These are phyloP conservation scores for Phoenix dactylifera DNA, from an alignment of 176 grass and related monocot genomes.

Conservation along the genomic window DNA sequence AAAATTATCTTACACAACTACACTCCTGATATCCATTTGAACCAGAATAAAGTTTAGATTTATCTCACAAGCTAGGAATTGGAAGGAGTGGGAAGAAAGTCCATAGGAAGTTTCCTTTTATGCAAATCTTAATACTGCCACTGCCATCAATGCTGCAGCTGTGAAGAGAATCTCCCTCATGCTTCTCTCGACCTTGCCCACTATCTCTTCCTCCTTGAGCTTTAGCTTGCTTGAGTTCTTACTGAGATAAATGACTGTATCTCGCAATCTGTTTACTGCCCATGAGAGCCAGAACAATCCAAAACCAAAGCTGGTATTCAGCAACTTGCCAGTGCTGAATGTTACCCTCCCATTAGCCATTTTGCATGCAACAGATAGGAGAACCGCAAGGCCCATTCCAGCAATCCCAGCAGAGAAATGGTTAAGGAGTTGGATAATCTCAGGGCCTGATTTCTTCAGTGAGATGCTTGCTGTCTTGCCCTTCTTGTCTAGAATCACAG, in stretches of 20 bases:
- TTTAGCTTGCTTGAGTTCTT: constrained; percentile 34
- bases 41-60: no score
- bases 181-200: constrained; percentile 40
- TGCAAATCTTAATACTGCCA: constrained; percentile 64
- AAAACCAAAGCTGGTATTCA: constrained; percentile 69
- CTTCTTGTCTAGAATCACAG: constrained; percentile 67
- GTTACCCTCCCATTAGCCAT: constrained; percentile 38
- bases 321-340: constrained; percentile 38
- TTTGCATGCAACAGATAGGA: constrained; percentile 74
- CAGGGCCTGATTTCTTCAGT: constrained; percentile 56
- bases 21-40: no score
- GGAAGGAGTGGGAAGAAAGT: no score
- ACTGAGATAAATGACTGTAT: constrained; percentile 46
- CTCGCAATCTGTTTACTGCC: constrained; percentile 56
- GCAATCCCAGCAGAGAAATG: constrained; percentile 81
- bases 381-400: constrained; percentile 76
- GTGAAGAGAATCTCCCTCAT: constrained; percentile 59
- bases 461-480: constrained; percentile 29
- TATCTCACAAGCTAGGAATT: no score
- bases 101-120: constrained; percentile 4
- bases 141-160: constrained; percentile 43
- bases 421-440: constrained; percentile 61
- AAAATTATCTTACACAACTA: no score
- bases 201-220: constrained; percentile 46
- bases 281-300: constrained; percentile 87